Conservation (phyloP, 2,329 filamentous ascomycete species). For the Neophaeococcomyces aloes region DNA sequence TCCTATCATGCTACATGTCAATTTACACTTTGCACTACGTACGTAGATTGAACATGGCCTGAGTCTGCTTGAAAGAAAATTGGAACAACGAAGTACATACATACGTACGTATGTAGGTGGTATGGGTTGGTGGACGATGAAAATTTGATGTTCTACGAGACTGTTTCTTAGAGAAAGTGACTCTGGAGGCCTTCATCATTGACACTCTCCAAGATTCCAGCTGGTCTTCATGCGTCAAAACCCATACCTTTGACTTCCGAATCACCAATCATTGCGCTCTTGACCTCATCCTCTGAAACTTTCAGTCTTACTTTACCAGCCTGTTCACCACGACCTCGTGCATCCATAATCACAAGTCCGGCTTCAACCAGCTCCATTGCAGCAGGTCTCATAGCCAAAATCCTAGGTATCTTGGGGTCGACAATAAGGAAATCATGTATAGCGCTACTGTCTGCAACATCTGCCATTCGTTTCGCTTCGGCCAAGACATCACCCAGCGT, state of each 20-base stretch:
- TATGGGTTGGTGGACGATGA: too few relatives aligned
- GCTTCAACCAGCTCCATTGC: constrained; percentile 77
- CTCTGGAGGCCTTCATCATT: too few relatives aligned
- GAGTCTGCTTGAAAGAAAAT: too few relatives aligned
- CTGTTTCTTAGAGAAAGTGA: too few relatives aligned
- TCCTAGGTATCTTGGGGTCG: constrained; percentile 31
- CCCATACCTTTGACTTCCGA: constrained; percentile 73
- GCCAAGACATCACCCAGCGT: constrained; percentile 82
- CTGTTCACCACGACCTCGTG: constrained; percentile 62
- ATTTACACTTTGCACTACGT: too few relatives aligned
- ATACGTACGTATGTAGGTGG: too few relatives aligned
- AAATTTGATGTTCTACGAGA: too few relatives aligned
- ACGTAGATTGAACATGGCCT: too few relatives aligned
- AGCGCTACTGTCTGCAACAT: constrained; percentile 46
- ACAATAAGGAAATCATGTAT: constrained; percentile 48
- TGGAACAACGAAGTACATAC: too few relatives aligned
- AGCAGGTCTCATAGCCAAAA: constrained; percentile 56
- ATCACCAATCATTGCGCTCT: constrained; percentile 78
- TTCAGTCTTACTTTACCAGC: constrained; percentile 78
- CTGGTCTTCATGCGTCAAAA: constrained; percentile 29
- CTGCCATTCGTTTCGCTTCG: constrained; percentile 61
- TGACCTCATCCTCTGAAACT: constrained; percentile 83
- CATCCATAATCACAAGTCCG: constrained; percentile 77
- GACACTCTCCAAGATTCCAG: too few relatives aligned
- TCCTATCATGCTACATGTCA: too few relatives aligned